phyloP scores from a whole-genome alignment of 441 rosid genomes.

The Pelargonium myrrhifolium region DNA sequence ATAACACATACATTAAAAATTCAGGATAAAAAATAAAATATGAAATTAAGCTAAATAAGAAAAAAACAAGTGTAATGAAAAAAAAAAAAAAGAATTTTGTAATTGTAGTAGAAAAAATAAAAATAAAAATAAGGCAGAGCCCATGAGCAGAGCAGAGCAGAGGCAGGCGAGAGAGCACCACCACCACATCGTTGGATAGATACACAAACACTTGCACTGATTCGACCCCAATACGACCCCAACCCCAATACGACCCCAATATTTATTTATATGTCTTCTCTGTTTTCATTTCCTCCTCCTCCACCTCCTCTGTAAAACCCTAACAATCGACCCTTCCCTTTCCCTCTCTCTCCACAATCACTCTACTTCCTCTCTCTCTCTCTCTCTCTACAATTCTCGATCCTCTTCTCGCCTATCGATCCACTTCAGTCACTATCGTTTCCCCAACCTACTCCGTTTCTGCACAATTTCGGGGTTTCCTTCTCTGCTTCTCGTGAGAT shows the following conservation, averaged over 20 bases:
- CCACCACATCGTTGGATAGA: no score
- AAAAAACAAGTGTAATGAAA: no score
- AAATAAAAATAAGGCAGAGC: no score
- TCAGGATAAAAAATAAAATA: no score
- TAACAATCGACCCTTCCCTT: conserved; percentile 22
- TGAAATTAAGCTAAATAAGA: no score
- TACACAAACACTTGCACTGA: no score
- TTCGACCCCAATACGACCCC: background rate
- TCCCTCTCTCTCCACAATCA: background rate
- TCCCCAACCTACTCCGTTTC: background rate
- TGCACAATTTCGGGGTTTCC: conserved; percentile 7
- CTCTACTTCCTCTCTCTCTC: background rate
- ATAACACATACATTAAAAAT: no score
- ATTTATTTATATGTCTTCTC: background rate
- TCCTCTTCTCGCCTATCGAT: conserved; percentile 6
- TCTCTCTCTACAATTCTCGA: conserved; percentile 12
- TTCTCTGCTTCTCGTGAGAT: conserved; percentile 10
- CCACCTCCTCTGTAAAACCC: conserved; percentile 38
- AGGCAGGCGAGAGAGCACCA: no score
- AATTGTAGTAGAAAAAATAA: no score
- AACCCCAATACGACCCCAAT: background rate
- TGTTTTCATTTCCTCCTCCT: background rate
- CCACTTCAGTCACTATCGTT: conserved; percentile 2
- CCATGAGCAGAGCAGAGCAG: no score
- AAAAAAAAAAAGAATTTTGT: no score